Evolutionary conservation across 306 rosid genomes (phyloP), one percentile per base, ranked within the genome.

Genomic region (Boehmeria nivea): DNA sequence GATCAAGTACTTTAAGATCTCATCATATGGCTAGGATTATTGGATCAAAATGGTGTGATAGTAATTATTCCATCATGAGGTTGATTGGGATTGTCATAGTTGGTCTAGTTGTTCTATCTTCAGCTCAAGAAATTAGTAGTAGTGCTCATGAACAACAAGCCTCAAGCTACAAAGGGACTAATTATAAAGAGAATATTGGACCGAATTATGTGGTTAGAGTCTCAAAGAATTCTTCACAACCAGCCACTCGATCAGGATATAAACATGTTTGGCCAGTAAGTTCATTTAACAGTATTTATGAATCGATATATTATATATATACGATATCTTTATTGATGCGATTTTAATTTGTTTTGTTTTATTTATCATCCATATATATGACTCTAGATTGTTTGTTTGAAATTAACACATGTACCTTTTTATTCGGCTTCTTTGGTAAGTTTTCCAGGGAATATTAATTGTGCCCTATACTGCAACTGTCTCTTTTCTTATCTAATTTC

Each of bases 211-310:
- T 80, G 12, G 39, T 13, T 8, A 66, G 23, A 65, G 53, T 67
- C 38, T 2, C 67, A 8, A 72, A 51, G 54, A 75, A 75, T 75
- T 60, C 80, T 23, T 80, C 87, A 80, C 74, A 74, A 42, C 11
- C 75, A 0, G 59, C 19, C 6, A 17, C 17, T 24, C 66, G 66
- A 53, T 70, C 84, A 3, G 78, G 85, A 37, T 86, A 82, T 60
- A 72, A 63, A 14, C 86, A 76, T 42, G 85, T 82, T 47, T 86
- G 95, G 95, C 95, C 95, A 53, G 95, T 86, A 65, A 72, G 70
- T 66, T 19, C 7, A n/a, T 11, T 14, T 40, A 40, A 40, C 10
- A 4, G 3, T 31, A 31, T 31, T 1, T 31, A 2, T 6, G 5
- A 31, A 6, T 4, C 2, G 36, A 31, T 31, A 4, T 10, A 4